Evolutionary conservation across 768 basidiomycete species (phyloP), one percentile per base, ranked within the genome.

Genomic region (Chalciporus sphaerocephalus): DNA sequence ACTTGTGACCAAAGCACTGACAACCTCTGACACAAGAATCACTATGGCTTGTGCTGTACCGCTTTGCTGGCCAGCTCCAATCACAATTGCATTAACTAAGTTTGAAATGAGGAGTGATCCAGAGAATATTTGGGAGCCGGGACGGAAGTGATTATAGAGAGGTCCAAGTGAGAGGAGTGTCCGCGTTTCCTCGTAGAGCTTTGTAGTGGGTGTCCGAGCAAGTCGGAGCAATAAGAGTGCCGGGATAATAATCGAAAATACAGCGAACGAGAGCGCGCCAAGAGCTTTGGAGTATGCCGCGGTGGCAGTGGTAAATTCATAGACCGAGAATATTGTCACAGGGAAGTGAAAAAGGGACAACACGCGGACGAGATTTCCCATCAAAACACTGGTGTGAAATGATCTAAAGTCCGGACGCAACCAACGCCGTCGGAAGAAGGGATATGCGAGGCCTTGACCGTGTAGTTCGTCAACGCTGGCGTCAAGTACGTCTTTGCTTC

Each of bases 261-360:
- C 54, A 25, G 81, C 72, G 58, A 98, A 92, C 0, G 89, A 83
- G 39, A 97, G 58, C 6, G 78, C 87, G 5, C 92, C 92, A 33
- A 98, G 81, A 17, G 81, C 81, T 40, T 87, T 76, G 20, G 88
- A 83, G 4, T 78, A 69, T 20, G 77, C 56, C 1, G 80, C 75
- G 2, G 73, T 65, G 3, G 71, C 61, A 6, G 69, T 71, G 15
- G 78, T 73, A 40, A 67, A 61, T 46, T 67, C 61, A 65, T 92
- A 97, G 50, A 80, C 83, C 3, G 92, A 89, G 67, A 95, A 95
- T 41, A 92, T 79, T 27, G 92, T 95, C 47, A 98, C 78, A 6
- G 95, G 95, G 16, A 97, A 80, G 66, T 99, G 95, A 70, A 99
- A 98, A 25, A 94, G 72, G 30, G 96, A 75, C 34, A 98, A 79